These are phyloP conservation scores for Penicillium freii DNA, from an alignment of 2,329 filamentous ascomycete species.

Conservation along the genomic window DNA sequence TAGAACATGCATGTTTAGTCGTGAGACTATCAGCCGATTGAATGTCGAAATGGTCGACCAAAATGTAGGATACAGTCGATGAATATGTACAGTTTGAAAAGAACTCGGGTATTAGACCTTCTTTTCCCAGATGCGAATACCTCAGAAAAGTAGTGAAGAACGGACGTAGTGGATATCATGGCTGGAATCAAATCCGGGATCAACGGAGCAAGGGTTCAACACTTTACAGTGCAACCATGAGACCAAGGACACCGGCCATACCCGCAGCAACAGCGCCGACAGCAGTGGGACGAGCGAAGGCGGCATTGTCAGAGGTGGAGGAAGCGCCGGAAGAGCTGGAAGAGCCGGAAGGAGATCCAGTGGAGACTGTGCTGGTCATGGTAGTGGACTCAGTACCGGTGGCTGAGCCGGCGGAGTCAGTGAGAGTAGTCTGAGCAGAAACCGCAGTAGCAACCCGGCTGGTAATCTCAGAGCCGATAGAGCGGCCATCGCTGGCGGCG, in stretches of 20 bases:
- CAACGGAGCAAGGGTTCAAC: neutral
- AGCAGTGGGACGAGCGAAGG: slow-evolving; percentile 23
- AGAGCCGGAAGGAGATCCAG: slow-evolving; percentile 6
- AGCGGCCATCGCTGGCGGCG: slow-evolving; percentile 15
- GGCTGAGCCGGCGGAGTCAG: slow-evolving; percentile 20
- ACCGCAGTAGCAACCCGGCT: slow-evolving; percentile 14
- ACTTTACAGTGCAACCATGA: slow-evolving; percentile 33
- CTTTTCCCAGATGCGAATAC: slow-evolving; percentile 1
- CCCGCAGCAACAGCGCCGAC: slow-evolving; percentile 24
- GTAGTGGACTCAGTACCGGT: slow-evolving; percentile 18
- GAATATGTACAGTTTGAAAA: slow-evolving; percentile 7
- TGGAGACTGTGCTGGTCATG: slow-evolving; percentile 6
- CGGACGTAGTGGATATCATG: neutral
- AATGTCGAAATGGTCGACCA: neutral
- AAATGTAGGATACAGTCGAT: neutral
- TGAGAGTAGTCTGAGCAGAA: slow-evolving; percentile 18
- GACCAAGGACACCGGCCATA: slow-evolving; percentile 30
- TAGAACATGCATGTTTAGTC: neutral
- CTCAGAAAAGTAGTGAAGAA: neutral
- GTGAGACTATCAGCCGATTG: neutral
- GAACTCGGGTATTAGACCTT: slow-evolving; percentile 1
- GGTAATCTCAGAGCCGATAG: slow-evolving; percentile 15
- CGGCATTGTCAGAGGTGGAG: slow-evolving; percentile 17
- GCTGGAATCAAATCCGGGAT: neutral
- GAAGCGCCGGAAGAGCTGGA: slow-evolving; percentile 9